Evolutionary conservation across 768 basidiomycete species (phyloP).

Genomic region (Asterophora lycoperdoides): DNA sequence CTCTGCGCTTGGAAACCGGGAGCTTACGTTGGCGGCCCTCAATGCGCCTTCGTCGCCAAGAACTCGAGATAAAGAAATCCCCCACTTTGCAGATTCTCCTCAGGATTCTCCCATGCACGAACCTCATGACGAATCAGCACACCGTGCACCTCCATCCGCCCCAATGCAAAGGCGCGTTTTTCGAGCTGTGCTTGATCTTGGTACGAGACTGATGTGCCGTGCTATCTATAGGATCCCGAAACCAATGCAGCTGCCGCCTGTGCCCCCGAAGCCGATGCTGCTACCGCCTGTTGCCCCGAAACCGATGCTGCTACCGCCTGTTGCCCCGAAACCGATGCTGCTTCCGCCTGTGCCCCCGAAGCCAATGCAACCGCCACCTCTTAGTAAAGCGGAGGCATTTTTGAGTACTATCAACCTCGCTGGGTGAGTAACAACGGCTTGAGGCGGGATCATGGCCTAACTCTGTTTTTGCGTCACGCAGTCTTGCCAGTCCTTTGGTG

Average conservation of each 20-base stretch:
- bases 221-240: neutral
- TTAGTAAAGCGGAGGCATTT: slow-evolving; percentile 4
- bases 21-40: slow-evolving; percentile 19
- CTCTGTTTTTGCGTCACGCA: slow-evolving; percentile 7
- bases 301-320: too few relatives aligned
- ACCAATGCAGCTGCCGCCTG: neutral
- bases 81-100: neutral
- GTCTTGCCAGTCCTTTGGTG: slow-evolving; percentile 33
- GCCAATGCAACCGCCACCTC: neutral
- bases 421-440: slow-evolving; percentile 10
- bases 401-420: slow-evolving; percentile 18
- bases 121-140: neutral
- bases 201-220: neutral
- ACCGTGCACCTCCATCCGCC: neutral
- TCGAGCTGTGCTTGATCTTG: neutral
- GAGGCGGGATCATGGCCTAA: neutral
- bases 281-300: too few relatives aligned
- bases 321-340: too few relatives aligned
- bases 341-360: too few relatives aligned
- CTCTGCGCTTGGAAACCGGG: slow-evolving; percentile 1
- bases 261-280: neutral
- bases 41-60: slow-evolving; percentile 15
- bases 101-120: slow-evolving; percentile 4
- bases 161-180: neutral
- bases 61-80: neutral